Percentiles rank a stretch among this genome's conserved stretches.
These are phyloP conservation scores for Vararia minispora DNA, from an alignment of 768 basidiomycete genomes.

Conservation along the genomic window DNA sequence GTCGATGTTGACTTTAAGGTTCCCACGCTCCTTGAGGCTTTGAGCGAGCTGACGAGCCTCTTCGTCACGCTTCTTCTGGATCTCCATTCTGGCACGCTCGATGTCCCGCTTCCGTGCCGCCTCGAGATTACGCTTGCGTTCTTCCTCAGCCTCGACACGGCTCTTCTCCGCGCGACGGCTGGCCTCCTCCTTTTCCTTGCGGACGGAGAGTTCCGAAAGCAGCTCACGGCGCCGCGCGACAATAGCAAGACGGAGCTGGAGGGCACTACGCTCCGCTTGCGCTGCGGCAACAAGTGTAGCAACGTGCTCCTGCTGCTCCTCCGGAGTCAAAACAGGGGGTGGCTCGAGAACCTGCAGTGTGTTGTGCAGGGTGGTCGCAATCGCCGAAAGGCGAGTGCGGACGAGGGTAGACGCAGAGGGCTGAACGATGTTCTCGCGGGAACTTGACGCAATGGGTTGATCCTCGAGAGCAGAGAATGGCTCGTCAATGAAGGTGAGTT, in stretches of 20 bases:
- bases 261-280: slow-evolving; percentile 66
- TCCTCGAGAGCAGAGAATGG: slow-evolving; percentile 41
- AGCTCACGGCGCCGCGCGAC: slow-evolving; percentile 81
- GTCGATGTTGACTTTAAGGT: slow-evolving; percentile 59
- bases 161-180: slow-evolving; percentile 61
- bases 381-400: slow-evolving; percentile 63
- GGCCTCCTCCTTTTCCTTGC: slow-evolving; percentile 85
- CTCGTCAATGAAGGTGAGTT: slow-evolving; percentile 77
- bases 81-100: slow-evolving; percentile 56
- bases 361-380: slow-evolving; percentile 64
- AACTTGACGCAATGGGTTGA: slow-evolving; percentile 21
- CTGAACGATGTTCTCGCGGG: slow-evolving; percentile 41
- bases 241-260: slow-evolving; percentile 65
- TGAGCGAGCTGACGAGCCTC: slow-evolving; percentile 87
- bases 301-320: slow-evolving; percentile 50
- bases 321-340: slow-evolving; percentile 30
- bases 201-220: slow-evolving; percentile 68
- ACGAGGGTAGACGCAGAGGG: slow-evolving; percentile 63
- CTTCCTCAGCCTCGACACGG: slow-evolving; percentile 60
- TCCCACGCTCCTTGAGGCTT: slow-evolving; percentile 69
- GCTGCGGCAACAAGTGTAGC: slow-evolving; percentile 49
- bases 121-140: slow-evolving; percentile 47
- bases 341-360: slow-evolving; percentile 50
- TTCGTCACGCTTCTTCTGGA: slow-evolving; percentile 66
- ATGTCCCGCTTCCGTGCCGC: slow-evolving; percentile 53